phyloP scores from a whole-genome alignment of 306 rosid species.

The Betula pendula region DNA sequence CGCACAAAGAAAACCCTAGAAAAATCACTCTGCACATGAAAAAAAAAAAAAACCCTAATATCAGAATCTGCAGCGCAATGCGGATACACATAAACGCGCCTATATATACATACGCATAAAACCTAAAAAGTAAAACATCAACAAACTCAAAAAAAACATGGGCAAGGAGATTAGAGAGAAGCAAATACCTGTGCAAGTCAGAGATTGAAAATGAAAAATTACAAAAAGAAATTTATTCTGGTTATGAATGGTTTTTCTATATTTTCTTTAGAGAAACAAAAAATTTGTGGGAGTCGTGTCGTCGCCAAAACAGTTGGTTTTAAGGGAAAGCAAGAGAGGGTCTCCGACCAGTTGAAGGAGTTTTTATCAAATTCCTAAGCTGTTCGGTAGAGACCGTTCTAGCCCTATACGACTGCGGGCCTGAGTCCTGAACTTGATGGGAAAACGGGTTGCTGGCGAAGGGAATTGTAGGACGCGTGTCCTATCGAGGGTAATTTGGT shows the following conservation, averaged over 20 bases:
- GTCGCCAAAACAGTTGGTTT: conserved; percentile 37
- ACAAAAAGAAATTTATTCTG: conserved; percentile 20
- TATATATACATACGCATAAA: conserved; percentile 5
- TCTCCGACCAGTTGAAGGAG: not conserved
- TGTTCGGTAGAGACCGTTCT: not conserved
- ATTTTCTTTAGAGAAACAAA: conserved; percentile 14
- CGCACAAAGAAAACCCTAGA: conserved; percentile 61
- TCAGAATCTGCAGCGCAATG: conserved; percentile 44
- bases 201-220: conserved; percentile 17
- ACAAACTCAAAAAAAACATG: not conserved
- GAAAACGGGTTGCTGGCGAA: not conserved
- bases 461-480: not conserved
- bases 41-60: conserved; percentile 45
- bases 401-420: not conserved
- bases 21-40: conserved; percentile 44
- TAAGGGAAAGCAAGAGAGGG: conserved; percentile 1
- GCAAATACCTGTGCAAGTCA: conserved; percentile 38
- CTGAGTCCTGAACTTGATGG: not conserved
- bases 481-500: not conserved
- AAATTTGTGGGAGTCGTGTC: conserved; percentile 34
- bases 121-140: conserved; percentile 6
- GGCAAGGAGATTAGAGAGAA: conserved; percentile 36
- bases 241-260: conserved; percentile 13
- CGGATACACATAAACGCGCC: conserved; percentile 27
- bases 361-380: not conserved